Conservation (phyloP, 2,329 filamentous ascomycete genomes). For the Trichoderma aggressivum region DNA sequence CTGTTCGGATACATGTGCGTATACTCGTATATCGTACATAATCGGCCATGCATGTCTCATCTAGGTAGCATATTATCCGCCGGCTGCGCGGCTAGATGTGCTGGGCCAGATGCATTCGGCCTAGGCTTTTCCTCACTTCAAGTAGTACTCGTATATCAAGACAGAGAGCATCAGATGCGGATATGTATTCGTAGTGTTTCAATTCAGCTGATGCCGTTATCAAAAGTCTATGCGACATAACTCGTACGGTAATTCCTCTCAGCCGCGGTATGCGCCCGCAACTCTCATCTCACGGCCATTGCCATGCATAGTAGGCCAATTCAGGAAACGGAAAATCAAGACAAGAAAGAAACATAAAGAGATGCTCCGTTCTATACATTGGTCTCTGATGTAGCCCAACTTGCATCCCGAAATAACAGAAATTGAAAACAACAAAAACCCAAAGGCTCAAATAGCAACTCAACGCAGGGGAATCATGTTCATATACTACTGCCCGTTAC, state of each 20-base stretch:
- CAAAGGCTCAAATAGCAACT: neutral
- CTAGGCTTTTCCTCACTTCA: neutral
- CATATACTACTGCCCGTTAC: neutral
- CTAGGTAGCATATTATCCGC: neutral
- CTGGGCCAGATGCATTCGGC: neutral
- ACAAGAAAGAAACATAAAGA: neutral
- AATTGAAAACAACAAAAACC: neutral
- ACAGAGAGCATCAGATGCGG: neutral
- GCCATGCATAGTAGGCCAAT: neutral
- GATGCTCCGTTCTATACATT: neutral
- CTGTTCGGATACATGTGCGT: neutral
- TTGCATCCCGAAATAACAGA: neutral
- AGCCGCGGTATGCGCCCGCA: neutral
- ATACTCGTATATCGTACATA: neutral
- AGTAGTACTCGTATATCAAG: neutral
- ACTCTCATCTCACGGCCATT: neutral
- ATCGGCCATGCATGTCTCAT: constrained; percentile 5
- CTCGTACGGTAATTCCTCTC: neutral
- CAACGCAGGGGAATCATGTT: constrained; percentile 5
- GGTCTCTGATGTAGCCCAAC: neutral
- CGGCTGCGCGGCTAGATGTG: neutral
- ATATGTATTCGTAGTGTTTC: neutral
- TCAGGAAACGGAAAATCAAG: neutral
- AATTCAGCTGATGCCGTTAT: neutral
- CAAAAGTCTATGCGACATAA: neutral